Percentiles rank a stretch among this genome's conserved stretches.
phyloP scores from a whole-genome alignment of 2,329 filamentous ascomycete genomes.

The Neofusicoccum sp. region DNA sequence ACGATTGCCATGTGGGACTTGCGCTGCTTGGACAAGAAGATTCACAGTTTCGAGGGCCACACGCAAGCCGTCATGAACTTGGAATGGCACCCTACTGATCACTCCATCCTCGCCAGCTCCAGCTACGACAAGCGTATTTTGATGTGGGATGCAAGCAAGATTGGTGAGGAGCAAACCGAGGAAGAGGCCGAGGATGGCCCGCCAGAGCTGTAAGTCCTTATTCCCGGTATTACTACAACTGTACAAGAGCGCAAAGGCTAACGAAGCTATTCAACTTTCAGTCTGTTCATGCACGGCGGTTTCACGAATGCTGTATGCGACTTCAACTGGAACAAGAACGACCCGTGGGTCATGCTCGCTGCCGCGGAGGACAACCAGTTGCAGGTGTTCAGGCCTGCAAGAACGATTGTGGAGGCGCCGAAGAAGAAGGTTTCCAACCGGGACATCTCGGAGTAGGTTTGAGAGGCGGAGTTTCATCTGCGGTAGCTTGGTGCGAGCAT shows the following conservation, averaged over 20 bases:
- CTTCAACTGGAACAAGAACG: slow-evolving; percentile 96
- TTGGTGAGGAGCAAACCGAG: slow-evolving; percentile 90
- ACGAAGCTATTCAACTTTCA: slow-evolving; percentile 34
- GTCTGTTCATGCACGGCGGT: slow-evolving; percentile 96
- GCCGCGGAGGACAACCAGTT: slow-evolving; percentile 96
- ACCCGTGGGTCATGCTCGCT: slow-evolving; percentile 94
- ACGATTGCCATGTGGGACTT: slow-evolving; percentile 95
- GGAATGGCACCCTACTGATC: slow-evolving; percentile 90
- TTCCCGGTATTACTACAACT: neutral
- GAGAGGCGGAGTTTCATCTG: neutral
- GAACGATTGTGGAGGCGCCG: slow-evolving; percentile 37
- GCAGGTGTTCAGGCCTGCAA: slow-evolving; percentile 66
- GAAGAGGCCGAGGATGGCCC: slow-evolving; percentile 95
- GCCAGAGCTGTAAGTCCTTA: slow-evolving; percentile 75
- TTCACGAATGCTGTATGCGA: slow-evolving; percentile 96
- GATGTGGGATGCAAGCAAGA: slow-evolving; percentile 91
- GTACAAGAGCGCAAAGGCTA: neutral
- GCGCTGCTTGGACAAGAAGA: slow-evolving; percentile 82
- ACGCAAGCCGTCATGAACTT: slow-evolving; percentile 86
- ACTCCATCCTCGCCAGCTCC: slow-evolving; percentile 82
- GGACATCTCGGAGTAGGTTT: slow-evolving; percentile 37
- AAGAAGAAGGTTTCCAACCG: slow-evolving; percentile 36
- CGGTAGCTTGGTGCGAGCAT: neutral
- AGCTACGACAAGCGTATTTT: slow-evolving; percentile 92
- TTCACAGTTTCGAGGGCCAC: slow-evolving; percentile 88